Conservation (phyloP, 805 yeast genomes). For the Priceomyces melissophilus region DNA sequence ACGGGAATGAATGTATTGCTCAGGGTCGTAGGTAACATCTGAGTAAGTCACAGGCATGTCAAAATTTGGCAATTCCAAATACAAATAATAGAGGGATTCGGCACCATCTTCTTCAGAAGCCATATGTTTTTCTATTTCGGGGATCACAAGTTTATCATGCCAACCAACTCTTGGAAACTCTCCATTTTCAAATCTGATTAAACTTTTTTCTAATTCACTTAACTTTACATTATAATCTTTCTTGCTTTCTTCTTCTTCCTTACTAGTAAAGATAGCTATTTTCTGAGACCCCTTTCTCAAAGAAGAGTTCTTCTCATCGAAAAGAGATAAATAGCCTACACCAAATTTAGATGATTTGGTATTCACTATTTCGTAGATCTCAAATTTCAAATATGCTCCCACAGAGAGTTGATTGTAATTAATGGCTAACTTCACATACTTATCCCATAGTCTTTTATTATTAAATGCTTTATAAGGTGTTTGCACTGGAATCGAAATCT, state of each 20-base stretch:
- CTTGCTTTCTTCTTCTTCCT: conserved; percentile 17
- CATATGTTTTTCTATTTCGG: conserved; percentile 43
- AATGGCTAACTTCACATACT: conserved; percentile 72
- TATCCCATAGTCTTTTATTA: conserved; percentile 57
- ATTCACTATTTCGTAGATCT: conserved; percentile 66
- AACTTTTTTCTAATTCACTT: conserved; percentile 44
- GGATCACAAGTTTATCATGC: conserved; percentile 67
- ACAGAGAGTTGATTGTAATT: conserved; percentile 67
- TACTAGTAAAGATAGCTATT: conserved; percentile 24
- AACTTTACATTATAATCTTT: conserved; percentile 8
- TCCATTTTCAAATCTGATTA: conserved; percentile 66
- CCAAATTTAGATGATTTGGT: conserved; percentile 56
- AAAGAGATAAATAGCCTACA: conserved; percentile 54
- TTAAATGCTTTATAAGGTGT: conserved; percentile 33
- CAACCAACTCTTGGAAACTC: conserved; percentile 61
- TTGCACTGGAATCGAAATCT: conserved; percentile 28
- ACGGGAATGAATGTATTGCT: not conserved
- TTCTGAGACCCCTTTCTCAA: conserved; percentile 71
- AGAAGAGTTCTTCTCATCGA: conserved; percentile 50
- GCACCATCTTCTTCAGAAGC: conserved; percentile 1
- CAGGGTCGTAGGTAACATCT: conserved; percentile 23
- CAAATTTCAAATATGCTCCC: conserved; percentile 55
- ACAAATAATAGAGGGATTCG: conserved; percentile 21
- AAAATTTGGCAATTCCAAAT: conserved; percentile 41
- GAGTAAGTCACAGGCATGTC: conserved; percentile 42